A percentile compares a stretch with the other conserved stretches of the same genome.
Conservation (phyloP, 1,284 basidiomycete species). For the Xerocomus nothofagi region DNA sequence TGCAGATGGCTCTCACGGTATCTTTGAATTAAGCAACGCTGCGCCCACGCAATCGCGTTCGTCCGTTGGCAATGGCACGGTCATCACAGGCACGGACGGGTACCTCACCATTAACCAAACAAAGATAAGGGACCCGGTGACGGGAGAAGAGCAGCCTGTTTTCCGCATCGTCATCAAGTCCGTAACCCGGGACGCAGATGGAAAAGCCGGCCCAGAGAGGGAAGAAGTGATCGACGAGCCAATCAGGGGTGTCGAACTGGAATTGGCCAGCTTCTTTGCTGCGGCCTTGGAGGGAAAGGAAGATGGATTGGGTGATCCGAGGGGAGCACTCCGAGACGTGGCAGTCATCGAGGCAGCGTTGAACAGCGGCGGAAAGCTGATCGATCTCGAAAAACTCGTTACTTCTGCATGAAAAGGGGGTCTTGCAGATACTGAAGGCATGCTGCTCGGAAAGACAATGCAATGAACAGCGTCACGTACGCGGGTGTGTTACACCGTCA, state of each 20-base stretch:
- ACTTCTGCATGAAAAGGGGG: conserved; percentile 2
- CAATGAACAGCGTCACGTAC: background rate
- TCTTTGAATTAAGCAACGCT: conserved; percentile 56
- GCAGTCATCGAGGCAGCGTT: conserved; percentile 78
- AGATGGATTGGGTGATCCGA: conserved; percentile 51
- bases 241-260: conserved; percentile 54
- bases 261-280: conserved; percentile 62
- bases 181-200: conserved; percentile 42
- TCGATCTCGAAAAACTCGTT: conserved; percentile 54
- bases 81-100: conserved; percentile 61
- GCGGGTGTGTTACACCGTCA: background rate
- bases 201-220: conserved; percentile 44
- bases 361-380: conserved; percentile 60
- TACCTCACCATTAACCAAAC: conserved; percentile 49
- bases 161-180: conserved; percentile 44
- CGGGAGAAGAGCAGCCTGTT: conserved; percentile 17
- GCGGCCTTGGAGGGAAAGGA: conserved; percentile 46
- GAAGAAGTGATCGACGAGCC: conserved; percentile 52
- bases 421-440: background rate
- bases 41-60: conserved; percentile 50
- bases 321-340: conserved; percentile 66
- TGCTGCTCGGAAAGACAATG: background rate
- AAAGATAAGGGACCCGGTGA: conserved; percentile 29
- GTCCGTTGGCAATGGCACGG: conserved; percentile 41
- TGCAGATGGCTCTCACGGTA: conserved; percentile 57